These are phyloP conservation scores for Sarocladium strictum DNA, from an alignment of 2,329 filamentous ascomycete genomes.

Conservation along the genomic window DNA sequence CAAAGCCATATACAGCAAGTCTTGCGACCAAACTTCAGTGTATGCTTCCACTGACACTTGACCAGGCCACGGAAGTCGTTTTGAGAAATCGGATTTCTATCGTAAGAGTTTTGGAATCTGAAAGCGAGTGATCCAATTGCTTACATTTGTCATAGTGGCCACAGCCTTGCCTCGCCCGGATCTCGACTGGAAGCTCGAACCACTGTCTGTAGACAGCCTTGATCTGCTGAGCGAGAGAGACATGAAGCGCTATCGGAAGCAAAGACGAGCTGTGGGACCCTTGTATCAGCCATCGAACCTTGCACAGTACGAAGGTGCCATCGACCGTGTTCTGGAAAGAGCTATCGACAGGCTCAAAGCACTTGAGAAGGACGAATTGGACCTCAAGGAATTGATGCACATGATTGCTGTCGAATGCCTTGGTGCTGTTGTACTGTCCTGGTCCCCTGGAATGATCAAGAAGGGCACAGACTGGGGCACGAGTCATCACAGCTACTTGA, in stretches of 20 bases:
- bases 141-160: conserved; percentile 28
- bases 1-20: conserved; percentile 40
- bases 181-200: conserved; percentile 31
- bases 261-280: conserved; percentile 43
- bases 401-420: conserved; percentile 48
- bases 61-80: conserved; percentile 39
- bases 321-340: conserved; percentile 34
- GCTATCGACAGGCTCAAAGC: conserved; percentile 28
- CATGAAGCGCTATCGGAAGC: conserved; percentile 38
- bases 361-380: conserved; percentile 33
- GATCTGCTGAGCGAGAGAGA: conserved; percentile 46
- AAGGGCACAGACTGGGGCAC: conserved; percentile 39
- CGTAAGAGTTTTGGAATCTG: conserved; percentile 24
- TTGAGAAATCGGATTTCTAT: conserved; percentile 48
- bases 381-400: conserved; percentile 52
- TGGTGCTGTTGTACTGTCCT: conserved; percentile 42
- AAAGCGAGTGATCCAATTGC: not conserved
- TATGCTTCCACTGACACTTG: not conserved
- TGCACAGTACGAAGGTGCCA: conserved; percentile 31
- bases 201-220: conserved; percentile 36
- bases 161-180: conserved; percentile 37
- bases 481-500: conserved; percentile 40
- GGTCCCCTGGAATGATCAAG: conserved; percentile 43
- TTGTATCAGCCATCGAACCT: conserved; percentile 39
- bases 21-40: no score